Evolutionary conservation across 2,329 filamentous ascomycete species (phyloP).

Genomic region (Clonostachys chloroleuca): DNA sequence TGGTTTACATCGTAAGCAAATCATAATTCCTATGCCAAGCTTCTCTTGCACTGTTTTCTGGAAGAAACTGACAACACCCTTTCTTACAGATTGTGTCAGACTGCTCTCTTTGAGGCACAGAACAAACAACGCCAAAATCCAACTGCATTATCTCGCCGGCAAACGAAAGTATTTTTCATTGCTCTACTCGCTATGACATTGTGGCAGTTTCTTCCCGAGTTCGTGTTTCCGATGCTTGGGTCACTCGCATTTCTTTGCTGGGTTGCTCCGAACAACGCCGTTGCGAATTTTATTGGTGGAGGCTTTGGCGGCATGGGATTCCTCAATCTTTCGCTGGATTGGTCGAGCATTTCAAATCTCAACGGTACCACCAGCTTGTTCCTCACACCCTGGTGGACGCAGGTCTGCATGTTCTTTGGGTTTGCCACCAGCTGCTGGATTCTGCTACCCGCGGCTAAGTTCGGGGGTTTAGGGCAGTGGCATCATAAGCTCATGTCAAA

Average conservation of each 20-base stretch:
- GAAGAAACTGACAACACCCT: neutral
- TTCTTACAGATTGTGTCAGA: conserved; percentile 37
- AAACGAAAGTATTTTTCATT: conserved; percentile 53
- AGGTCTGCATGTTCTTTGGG: conserved; percentile 48
- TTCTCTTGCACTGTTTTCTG: neutral
- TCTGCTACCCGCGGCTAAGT: conserved; percentile 54
- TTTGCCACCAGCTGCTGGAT: conserved; percentile 55
- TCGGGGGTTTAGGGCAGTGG: conserved; percentile 46
- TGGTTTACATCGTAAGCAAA: conserved; percentile 33
- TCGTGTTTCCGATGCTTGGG: conserved; percentile 52
- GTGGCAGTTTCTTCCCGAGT: conserved; percentile 61
- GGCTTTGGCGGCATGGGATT: conserved; percentile 60
- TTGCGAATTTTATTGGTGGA: conserved; percentile 56
- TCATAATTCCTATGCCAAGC: neutral
- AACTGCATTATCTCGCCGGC: conserved; percentile 40
- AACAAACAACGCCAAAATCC: conserved; percentile 45
- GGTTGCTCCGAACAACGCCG: conserved; percentile 53
- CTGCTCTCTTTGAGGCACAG: conserved; percentile 54
- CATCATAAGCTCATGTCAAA: conserved; percentile 55
- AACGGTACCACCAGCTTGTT: conserved; percentile 34
- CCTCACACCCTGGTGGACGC: conserved; percentile 55
- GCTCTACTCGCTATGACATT: conserved; percentile 45
- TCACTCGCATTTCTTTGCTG: conserved; percentile 60
- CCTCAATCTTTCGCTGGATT: conserved; percentile 54
- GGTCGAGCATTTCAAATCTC: conserved; percentile 53